Percentiles rank a stretch among this genome's conserved stretches.
phyloP scores from a whole-genome alignment of 192 early-diverging fungal genomes.

The Coemansia sp. region DNA sequence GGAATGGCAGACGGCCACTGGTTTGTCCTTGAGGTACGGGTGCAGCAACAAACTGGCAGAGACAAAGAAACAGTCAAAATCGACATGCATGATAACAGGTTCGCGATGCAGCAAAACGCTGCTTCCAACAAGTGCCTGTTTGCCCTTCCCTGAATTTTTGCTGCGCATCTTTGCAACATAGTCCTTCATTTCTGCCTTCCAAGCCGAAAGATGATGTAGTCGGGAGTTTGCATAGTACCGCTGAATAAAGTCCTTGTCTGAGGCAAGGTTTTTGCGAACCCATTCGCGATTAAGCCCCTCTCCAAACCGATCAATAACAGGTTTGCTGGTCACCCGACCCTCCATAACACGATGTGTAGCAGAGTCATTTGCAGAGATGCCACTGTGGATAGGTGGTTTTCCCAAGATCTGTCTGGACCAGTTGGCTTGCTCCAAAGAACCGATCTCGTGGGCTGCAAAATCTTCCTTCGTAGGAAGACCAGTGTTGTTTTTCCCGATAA shows the following conservation, averaged over 20 bases:
- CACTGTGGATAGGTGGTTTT: not conserved
- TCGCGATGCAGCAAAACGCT: not conserved
- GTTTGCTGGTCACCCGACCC: not conserved
- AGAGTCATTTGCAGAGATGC: not conserved
- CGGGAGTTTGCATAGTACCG: slow-evolving; percentile 69
- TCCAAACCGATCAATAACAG: slow-evolving; percentile 34
- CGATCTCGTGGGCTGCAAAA: not conserved
- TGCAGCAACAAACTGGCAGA: slow-evolving; percentile 71
- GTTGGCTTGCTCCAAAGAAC: not conserved
- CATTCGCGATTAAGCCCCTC: slow-evolving; percentile 41
- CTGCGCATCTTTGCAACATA: slow-evolving; percentile 31
- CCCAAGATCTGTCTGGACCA: not conserved
- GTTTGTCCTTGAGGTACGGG: slow-evolving; percentile 64
- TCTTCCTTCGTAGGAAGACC: not conserved
- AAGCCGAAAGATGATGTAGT: slow-evolving; percentile 74
- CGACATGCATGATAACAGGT: slow-evolving; percentile 73
- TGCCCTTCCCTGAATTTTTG: not conserved
- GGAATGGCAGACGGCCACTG: slow-evolving; percentile 74
- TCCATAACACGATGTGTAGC: slow-evolving; percentile 1
- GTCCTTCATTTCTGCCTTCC: slow-evolving; percentile 81
- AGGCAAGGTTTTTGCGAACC: slow-evolving; percentile 45
- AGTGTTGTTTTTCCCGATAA: slow-evolving; percentile 2
- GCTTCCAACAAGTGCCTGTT: not conserved
- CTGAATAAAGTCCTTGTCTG: slow-evolving; percentile 59
- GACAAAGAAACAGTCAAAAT: slow-evolving; percentile 95